Evolutionary conservation across 2,329 filamentous ascomycete genomes (phyloP).

Genomic region (Trematosphaeria pertusa): DNA sequence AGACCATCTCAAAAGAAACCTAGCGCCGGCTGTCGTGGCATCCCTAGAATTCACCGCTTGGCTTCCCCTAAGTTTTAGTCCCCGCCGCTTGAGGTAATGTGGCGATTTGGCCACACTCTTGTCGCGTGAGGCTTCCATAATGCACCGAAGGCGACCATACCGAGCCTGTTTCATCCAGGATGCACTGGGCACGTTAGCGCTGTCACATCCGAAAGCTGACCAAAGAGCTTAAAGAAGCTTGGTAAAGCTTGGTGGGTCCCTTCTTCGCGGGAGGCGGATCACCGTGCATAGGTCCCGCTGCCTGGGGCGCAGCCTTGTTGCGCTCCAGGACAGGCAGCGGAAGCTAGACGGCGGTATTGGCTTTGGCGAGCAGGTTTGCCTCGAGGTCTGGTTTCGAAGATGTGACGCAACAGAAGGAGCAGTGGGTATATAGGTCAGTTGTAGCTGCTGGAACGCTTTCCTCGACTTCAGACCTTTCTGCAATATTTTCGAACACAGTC

Average conservation of each 20-base stretch:
- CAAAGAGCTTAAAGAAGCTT: slow-evolving; percentile 5
- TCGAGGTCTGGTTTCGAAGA: neutral
- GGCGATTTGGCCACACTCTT: slow-evolving; percentile 22
- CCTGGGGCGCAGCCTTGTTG: too few relatives aligned
- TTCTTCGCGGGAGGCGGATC: neutral
- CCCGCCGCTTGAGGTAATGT: slow-evolving; percentile 29
- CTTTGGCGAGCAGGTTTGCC: slow-evolving; percentile 8
- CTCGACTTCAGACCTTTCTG: too few relatives aligned
- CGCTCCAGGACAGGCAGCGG: neutral
- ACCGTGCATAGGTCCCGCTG: neutral
- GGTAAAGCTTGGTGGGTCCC: slow-evolving; percentile 5
- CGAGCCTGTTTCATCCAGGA: too few relatives aligned
- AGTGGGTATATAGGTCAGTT: neutral
- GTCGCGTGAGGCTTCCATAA: too few relatives aligned
- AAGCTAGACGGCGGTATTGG: neutral
- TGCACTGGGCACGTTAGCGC: too few relatives aligned
- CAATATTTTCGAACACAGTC: too few relatives aligned
- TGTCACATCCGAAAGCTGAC: slow-evolving; percentile 1
- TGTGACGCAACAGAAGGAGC: neutral
- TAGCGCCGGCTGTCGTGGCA: too few relatives aligned
- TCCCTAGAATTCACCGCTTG: too few relatives aligned
- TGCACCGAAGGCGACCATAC: too few relatives aligned
- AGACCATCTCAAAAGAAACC: too few relatives aligned
- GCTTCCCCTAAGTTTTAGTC: too few relatives aligned
- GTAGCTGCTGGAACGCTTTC: too few relatives aligned